These are phyloP conservation scores for Psilocybe cyanescens DNA, from an alignment of 768 basidiomycete genomes.

Conservation along the genomic window DNA sequence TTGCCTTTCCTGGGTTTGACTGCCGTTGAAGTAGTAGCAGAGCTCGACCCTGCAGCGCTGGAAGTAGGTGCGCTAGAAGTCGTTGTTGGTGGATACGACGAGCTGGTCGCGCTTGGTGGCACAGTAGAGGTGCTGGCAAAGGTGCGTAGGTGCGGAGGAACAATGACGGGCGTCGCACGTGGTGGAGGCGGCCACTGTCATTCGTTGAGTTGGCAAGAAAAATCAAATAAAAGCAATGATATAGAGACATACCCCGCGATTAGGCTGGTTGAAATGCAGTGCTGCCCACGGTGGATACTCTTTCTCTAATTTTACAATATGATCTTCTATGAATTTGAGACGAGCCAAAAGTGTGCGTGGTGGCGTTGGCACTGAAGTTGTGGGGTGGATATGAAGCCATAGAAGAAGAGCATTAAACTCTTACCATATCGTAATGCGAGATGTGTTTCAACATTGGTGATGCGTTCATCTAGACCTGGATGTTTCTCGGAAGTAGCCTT, in stretches of 20 bases:
- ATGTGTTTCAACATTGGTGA: constrained; percentile 73
- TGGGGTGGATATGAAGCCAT: not conserved
- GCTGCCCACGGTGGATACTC: constrained; percentile 90
- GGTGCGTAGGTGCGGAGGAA: constrained; percentile 63
- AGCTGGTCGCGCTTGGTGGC: constrained; percentile 10
- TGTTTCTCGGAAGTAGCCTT: constrained; percentile 45
- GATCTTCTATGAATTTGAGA: constrained; percentile 75
- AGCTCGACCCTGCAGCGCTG: not conserved
- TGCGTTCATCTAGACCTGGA: constrained; percentile 66
- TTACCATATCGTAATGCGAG: constrained; percentile 76
- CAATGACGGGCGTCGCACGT: constrained; percentile 75
- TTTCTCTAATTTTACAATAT: constrained; percentile 75
- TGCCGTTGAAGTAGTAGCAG: not conserved
- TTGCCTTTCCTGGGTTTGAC: constrained; percentile 36
- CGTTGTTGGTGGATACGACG: constrained; percentile 16
- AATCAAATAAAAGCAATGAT: not conserved
- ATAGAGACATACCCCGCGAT: constrained; percentile 64
- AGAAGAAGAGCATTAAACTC: constrained; percentile 12
- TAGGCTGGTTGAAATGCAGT: constrained; percentile 86
- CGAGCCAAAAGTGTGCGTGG: constrained; percentile 68
- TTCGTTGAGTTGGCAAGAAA: not conserved
- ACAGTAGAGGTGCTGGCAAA: constrained; percentile 13
- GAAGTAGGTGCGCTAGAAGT: not conserved
- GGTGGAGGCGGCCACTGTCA: constrained; percentile 84
- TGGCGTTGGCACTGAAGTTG: constrained; percentile 63